A percentile compares a stretch with the other conserved stretches of the same genome.
phyloP scores from a whole-genome alignment of 371 early-diverging fungal species.

The Umbelopsis sp. region DNA sequence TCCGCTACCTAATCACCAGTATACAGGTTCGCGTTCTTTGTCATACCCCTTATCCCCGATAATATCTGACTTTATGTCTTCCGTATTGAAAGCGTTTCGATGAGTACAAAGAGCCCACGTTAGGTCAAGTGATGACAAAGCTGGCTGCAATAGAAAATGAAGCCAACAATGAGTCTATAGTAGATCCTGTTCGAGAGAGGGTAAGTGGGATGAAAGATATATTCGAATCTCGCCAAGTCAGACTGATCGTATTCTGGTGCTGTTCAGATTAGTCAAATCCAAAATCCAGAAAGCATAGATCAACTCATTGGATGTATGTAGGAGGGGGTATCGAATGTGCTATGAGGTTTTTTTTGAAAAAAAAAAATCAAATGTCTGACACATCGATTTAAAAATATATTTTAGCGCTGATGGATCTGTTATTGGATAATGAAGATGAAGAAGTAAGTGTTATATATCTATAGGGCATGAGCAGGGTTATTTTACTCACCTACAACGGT shows the following conservation, averaged over 20 bases:
- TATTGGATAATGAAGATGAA: slow-evolving; percentile 21
- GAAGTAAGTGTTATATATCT: slow-evolving; percentile 12
- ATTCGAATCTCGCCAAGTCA: not conserved
- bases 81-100: slow-evolving; percentile 4
- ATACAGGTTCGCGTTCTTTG: not conserved
- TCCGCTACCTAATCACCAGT: not conserved
- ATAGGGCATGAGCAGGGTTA: slow-evolving; percentile 20
- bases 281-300: slow-evolving; percentile 21
- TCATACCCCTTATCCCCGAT: not conserved
- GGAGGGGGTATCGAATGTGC: not conserved
- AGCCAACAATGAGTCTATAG: slow-evolving; percentile 2
- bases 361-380: not conserved
- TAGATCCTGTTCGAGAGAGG: slow-evolving; percentile 10
- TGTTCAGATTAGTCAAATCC: slow-evolving; percentile 17
- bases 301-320: slow-evolving; percentile 19
- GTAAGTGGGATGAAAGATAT: not conserved
- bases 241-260: not conserved
- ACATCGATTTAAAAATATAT: not conserved
- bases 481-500: not conserved
- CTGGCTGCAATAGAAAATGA: slow-evolving; percentile 16
- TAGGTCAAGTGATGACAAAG: slow-evolving; percentile 9
- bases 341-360: not conserved
- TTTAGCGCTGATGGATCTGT: slow-evolving; percentile 18
- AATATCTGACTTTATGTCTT: not conserved
- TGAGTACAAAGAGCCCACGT: slow-evolving; percentile 15